These are phyloP conservation scores for Spathaspora gorwiae DNA, from an alignment of 805 yeast genomes.

Conservation along the genomic window DNA sequence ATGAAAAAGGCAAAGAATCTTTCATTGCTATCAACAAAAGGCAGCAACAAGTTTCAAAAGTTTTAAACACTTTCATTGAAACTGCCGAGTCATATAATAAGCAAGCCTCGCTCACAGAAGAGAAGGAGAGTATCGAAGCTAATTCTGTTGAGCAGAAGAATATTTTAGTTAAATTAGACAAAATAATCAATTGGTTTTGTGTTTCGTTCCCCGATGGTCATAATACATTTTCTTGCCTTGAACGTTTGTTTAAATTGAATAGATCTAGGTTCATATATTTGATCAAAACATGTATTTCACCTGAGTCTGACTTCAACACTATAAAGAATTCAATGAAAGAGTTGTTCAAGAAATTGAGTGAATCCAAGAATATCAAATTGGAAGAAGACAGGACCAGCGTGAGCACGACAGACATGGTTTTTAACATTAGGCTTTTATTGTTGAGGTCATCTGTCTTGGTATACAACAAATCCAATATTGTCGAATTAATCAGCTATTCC, in stretches of 20 bases:
- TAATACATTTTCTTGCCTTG: constrained; percentile 47
- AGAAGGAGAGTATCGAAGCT: constrained; percentile 15
- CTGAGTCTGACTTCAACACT: constrained; percentile 56
- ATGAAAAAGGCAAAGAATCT: constrained; percentile 56
- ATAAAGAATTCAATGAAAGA: constrained; percentile 63
- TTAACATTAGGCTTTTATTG: constrained; percentile 52
- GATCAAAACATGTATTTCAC: constrained; percentile 48
- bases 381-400: constrained; percentile 26
- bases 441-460: constrained; percentile 58
- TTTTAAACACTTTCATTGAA: constrained; percentile 44
- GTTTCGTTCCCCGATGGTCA: constrained; percentile 50
- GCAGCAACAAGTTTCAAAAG: constrained; percentile 57
- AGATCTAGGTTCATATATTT: constrained; percentile 58
- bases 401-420: constrained; percentile 45
- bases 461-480: constrained; percentile 63
- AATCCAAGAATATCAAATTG: constrained; percentile 43
- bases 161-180: constrained; percentile 39
- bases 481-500: constrained; percentile 46
- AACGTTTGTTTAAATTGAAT: constrained; percentile 48
- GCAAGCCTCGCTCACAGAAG: constrained; percentile 9
- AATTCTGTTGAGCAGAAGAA: constrained; percentile 14
- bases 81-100: constrained; percentile 41
- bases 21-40: constrained; percentile 66
- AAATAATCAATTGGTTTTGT: constrained; percentile 59
- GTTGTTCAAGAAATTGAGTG: constrained; percentile 50